Base-by-base conservation (phyloP, 805 yeast genomes). In the Zygoascus bituminiphila region DNA sequence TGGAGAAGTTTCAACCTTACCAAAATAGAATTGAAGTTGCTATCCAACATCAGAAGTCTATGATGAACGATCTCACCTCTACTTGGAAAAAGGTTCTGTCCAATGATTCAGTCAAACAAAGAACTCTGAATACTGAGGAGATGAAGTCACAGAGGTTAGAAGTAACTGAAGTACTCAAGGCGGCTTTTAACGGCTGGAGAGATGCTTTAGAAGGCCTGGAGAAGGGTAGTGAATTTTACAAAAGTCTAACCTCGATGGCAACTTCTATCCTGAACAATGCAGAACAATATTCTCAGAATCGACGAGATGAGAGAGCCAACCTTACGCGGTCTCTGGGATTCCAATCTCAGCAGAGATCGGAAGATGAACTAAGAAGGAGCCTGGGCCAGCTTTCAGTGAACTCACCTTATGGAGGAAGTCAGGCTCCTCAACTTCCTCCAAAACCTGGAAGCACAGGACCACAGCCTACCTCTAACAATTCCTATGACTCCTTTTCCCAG, bases 1-100 rank as follows among this genome's bases (percentile, higher is more conserved):
- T 91, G 53, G 76, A 73, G 44, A 91, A 91, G 64, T 91, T 88
- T 63, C 77, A 76, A 33, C 82, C 83, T 0, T 79, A 78, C 54
- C 79, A 79, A 45, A 72, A 75, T 1, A 76, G 94, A 47, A 67
- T 91, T 22, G 84, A 80, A 33, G 76, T 79, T 1, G 76, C 89
- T 9, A 72, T 83, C n/a, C 74, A 73, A 36, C 78, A 79, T 46
- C 96, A 89, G 62, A 72, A 73, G 21, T 64, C 66, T 2, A 62
- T 80, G 24, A 67, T 82, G 26, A 76, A 60, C 65, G 72, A 53
- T 55, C 69, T 47, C 65, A 78, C 70, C 54, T 67, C 46, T 60
- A 67, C 40, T 53, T 82, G 64, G 83, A 75, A 57, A 63, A 69
- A 48, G 49, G 68, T 72, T 26, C 69, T 66, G 49, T 70, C 64